Conservation (phyloP, 495 filamentous ascomycete genomes). For the Extremus antarcticus region DNA sequence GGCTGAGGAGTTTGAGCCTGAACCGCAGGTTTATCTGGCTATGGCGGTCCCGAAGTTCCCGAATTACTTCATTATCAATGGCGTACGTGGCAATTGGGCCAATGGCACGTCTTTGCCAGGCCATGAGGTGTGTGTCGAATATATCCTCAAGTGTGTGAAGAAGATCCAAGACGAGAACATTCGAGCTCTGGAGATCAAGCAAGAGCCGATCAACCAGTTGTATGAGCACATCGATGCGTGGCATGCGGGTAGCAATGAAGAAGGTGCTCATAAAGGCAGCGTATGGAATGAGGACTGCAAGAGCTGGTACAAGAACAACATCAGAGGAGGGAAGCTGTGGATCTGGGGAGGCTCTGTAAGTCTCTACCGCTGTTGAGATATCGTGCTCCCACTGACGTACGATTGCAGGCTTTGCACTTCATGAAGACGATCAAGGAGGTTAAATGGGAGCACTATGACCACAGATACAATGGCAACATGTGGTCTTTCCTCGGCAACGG, state of each 20-base stretch:
- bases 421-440: constrained; percentile 1
- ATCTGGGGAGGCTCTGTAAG: background rate
- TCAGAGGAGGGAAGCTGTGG: background rate
- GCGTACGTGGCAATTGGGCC: background rate
- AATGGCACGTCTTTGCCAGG: background rate
- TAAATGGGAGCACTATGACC: background rate
- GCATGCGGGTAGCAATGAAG: background rate
- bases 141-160: background rate
- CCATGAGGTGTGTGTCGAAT: background rate
- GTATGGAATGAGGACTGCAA: constrained; percentile 2
- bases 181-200: background rate
- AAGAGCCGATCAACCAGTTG: background rate
- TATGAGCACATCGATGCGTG: constrained; percentile 1
- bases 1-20: constrained; percentile 22
- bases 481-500: background rate
- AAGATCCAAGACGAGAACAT: constrained; percentile 1
- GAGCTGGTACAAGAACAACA: constrained; percentile 1
- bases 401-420: background rate
- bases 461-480: background rate
- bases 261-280: background rate
- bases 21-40: constrained; percentile 24
- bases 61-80: constrained; percentile 18
- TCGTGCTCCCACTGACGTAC: background rate
- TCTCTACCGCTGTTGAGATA: background rate
- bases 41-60: constrained; percentile 23